phyloP scores from a whole-genome alignment of 768 basidiomycete genomes.

The Boletus coccyginus region DNA sequence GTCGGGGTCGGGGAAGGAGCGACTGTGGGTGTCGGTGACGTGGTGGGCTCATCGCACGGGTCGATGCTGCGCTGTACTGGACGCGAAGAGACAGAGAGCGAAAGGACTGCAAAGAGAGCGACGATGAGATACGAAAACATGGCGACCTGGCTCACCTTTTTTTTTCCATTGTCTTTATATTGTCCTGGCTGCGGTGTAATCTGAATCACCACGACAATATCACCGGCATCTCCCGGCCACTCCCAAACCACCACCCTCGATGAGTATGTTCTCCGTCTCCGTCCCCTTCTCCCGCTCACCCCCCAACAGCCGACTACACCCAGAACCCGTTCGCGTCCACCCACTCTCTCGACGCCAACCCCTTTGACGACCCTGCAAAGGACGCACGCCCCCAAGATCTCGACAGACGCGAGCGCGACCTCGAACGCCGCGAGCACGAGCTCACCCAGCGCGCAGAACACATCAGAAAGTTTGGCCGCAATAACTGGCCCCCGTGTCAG shows the following conservation, averaged over 20 bases:
- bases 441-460: conserved; percentile 65
- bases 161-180: background rate
- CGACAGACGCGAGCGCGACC: conserved; percentile 73
- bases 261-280: conserved; percentile 21
- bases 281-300: background rate
- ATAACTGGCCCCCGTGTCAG: conserved; percentile 93
- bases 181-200: background rate
- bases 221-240: conserved; percentile 8
- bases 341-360: conserved; percentile 82
- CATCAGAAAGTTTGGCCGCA: conserved; percentile 72
- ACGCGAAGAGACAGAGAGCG: conserved; percentile 39
- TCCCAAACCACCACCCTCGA: conserved; percentile 5
- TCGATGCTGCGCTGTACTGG: conserved; percentile 8
- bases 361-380: conserved; percentile 78
- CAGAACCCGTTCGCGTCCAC: conserved; percentile 86
- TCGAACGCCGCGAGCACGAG: conserved; percentile 77
- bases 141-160: conserved; percentile 7
- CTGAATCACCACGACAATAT: too few species aligned
- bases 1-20: background rate
- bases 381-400: conserved; percentile 60
- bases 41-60: too few species aligned
- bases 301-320: conserved; percentile 30
- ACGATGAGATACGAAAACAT: conserved; percentile 39
- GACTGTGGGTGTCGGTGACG: too few species aligned
- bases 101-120: conserved; percentile 63